Evolutionary conservation across 2,329 filamentous ascomycete genomes (phyloP), one percentile per base, ranked within the genome.

Genomic region (Pleomassaria siparia): DNA sequence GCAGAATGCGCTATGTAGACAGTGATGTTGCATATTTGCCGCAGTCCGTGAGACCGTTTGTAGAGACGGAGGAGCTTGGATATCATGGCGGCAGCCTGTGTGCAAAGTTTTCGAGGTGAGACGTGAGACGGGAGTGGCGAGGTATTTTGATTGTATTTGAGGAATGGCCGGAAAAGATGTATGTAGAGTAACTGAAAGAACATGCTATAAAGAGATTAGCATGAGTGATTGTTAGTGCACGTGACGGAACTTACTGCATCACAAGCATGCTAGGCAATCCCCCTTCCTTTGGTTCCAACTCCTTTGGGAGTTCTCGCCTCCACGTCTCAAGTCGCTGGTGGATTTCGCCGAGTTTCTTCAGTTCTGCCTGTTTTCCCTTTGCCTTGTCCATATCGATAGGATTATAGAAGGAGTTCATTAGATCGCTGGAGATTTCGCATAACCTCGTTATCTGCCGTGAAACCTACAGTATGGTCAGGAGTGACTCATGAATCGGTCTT

Each of bases 151-250:
- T 83, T 87, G 65, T 96, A 97, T 69, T 94, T 96, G 42, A 97
- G 80, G 66, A 97, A 97, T 0, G 94, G 92, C 4, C 92, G 85
- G 76, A 96, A 97, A 4, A 97, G 84, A 63, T 97, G 91, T 50
- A 97, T 95, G 66, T 95, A 95, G 39, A 96, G 84, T 1, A 97
- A 80, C 64, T 97, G 91, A 70, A 92, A 96, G 72, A 97, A 96
- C 91, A 97, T 97, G 74, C 91, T 96, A 61, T 18, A 4, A 3
- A 8, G 0, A 10, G 2, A 36, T 71, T 49, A 71, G 70, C 43
- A 36, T 36, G 24, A 20, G 24, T 43, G 44, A 28, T 9, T 41
- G 13, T 43, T 24, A 28, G 15, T 21, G 20, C 10, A 7, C 18
- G 32, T 21, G 36, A 47, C 16, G 12, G 46, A 6, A 82, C 91